Evolutionary conservation across 2,329 filamentous ascomycete genomes (phyloP).

Genomic region (Trichoderma breve): DNA sequence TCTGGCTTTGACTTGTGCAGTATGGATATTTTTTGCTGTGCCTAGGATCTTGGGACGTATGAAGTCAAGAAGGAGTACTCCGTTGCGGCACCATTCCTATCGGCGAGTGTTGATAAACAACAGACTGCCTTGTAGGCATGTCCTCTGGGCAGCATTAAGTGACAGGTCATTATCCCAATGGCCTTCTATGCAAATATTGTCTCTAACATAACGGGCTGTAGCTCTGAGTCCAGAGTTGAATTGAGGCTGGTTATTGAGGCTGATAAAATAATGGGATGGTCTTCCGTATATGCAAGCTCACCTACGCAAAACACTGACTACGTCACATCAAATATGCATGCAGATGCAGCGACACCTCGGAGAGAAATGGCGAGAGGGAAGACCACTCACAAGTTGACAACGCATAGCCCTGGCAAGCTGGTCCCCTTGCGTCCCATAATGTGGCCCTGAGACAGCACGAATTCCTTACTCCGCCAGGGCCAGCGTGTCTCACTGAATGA

Average conservation of each 20-base stretch:
- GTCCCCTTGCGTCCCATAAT: not conserved
- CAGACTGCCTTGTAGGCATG: not conserved
- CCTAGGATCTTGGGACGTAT: not conserved
- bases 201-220: not conserved
- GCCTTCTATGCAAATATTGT: not conserved
- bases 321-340: not conserved
- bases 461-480: slow-evolving; percentile 2
- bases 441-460: not conserved
- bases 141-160: not conserved
- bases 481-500: not conserved
- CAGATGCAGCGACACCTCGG: not conserved
- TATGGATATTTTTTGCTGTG: not conserved
- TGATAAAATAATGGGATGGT: not conserved
- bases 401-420: not conserved
- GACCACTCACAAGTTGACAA: not conserved
- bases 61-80: not conserved
- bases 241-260: not conserved
- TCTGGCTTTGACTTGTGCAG: not conserved
- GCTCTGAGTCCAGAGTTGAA: not conserved
- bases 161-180: not conserved
- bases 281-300: not conserved
- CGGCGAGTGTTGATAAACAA: not conserved
- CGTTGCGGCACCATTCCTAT: not conserved
- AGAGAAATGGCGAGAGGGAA: not conserved
- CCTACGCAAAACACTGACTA: not conserved